Base-by-base conservation (phyloP, 179 eudicot genomes). In the Spergularia azorica region DNA sequence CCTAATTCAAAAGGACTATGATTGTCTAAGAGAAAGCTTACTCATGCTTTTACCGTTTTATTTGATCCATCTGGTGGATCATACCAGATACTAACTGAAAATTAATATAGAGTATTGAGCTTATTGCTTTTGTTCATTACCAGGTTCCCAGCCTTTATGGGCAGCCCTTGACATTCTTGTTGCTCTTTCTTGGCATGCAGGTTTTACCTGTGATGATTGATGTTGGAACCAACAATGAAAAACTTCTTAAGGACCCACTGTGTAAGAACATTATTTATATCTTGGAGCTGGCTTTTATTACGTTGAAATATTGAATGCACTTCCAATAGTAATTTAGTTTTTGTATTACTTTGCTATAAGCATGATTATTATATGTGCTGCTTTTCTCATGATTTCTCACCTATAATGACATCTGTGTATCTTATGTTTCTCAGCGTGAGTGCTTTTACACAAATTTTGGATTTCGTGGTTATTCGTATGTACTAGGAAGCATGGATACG, bases 181-280 rank as follows among this genome's bases (percentile, higher is more conserved):
- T 32, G 70, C 67, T 81, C 52, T 72, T 75, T 77, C 74, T 75
- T 60, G 70, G 63, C 63, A 48, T 59, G 71, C 81, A 95, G 98
- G 98, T 95, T 69, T 95, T 92, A 75, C 98, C 98, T 83, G 90
- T 95, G 76, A 90, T 93, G 97, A 88, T 95, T 83, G 98, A 95
- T 80, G 97, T 95, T 77, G 98, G 98, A 83, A 95, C 98, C 72
- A 91, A 93, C 87, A 95, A 95, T 56, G 96, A 95, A 85, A 87
- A 87, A 82, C 97, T 95, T 84, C 91, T 92, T 48, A 76, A 88
- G 79, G 93, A 95, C 61, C 97, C 96, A 15, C 70, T 91, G 71
- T 95, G 98, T 95, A 89, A 89, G 96, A 72, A 77, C 62, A 54
- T 54, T 48, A 18, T 63, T 81, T 56, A 10, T 72, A 17, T 70